A percentile compares a stretch with the other conserved stretches of the same genome.
These are phyloP conservation scores for Volvox carteri DNA, from an alignment of 163 green algal genomes.

Conservation along the genomic window DNA sequence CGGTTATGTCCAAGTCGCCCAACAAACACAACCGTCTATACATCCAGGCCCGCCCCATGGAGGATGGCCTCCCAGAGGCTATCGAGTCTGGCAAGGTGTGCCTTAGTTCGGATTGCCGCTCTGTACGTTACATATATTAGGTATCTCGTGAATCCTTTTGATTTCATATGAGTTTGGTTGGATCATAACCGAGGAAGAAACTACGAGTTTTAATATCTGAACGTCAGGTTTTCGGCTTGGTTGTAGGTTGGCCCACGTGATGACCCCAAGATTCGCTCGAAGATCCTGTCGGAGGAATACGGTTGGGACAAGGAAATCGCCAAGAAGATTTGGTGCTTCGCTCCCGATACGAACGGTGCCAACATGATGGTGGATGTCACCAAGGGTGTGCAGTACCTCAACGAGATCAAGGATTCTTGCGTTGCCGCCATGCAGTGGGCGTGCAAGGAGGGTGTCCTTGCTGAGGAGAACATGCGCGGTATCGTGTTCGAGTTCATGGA, in stretches of 20 bases:
- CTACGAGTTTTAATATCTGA: too few relatives aligned
- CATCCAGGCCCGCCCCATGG: slow-evolving; percentile 94
- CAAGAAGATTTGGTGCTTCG: slow-evolving; percentile 99
- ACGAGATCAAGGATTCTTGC: slow-evolving; percentile 99
- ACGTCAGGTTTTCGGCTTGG: too few relatives aligned
- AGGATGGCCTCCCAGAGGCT: slow-evolving; percentile 97
- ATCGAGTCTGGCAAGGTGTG: slow-evolving; percentile 95
- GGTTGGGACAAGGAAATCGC: slow-evolving; percentile 99
- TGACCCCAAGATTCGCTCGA: slow-evolving; percentile 96
- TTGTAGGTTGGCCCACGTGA: slow-evolving; percentile 84
- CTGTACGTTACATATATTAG: too few relatives aligned
- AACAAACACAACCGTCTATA: slow-evolving; percentile 99
- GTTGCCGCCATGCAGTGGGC: slow-evolving; percentile 99
- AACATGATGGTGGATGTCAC: slow-evolving; percentile 98
- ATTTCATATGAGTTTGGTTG: too few relatives aligned
- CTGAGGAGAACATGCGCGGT: slow-evolving; percentile 99
- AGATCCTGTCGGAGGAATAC: slow-evolving; percentile 96
- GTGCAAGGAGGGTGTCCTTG: slow-evolving; percentile 96
- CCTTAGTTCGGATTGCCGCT: too few relatives aligned
- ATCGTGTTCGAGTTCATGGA: slow-evolving; percentile 95
- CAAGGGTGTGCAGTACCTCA: slow-evolving; percentile 99
- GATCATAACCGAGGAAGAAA: too few relatives aligned
- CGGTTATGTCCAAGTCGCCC: slow-evolving; percentile 99
- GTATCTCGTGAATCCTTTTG: too few relatives aligned
- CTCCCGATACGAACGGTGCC: slow-evolving; percentile 97